Evolutionary conservation across 2,329 filamentous ascomycete species (phyloP).

Genomic region (Epichloe uncinata): DNA sequence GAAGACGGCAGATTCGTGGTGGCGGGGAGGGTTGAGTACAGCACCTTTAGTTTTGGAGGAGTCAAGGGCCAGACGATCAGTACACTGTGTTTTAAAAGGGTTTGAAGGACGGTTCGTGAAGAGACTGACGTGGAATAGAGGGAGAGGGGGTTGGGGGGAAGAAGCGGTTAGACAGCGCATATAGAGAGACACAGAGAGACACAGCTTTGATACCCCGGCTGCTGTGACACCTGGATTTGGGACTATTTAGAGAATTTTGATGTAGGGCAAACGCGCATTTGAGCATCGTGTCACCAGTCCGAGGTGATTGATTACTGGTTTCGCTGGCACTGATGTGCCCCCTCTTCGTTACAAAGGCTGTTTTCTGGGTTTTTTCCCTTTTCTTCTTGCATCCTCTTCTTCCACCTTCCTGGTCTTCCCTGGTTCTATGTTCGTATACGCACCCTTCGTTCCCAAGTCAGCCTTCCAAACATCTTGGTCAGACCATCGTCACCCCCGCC

Average conservation of each 20-base stretch:
- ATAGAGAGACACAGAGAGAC: neutral
- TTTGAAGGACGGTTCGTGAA: constrained; percentile 3
- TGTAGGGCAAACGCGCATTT: neutral
- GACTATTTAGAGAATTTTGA: neutral
- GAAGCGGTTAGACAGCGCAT: too few relatives aligned
- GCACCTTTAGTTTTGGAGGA: constrained; percentile 79
- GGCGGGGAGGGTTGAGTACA: constrained; percentile 63
- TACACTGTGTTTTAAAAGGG: constrained; percentile 63
- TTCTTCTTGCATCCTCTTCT: neutral
- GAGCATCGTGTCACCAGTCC: neutral
- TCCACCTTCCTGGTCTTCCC: neutral
- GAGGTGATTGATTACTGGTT: neutral
- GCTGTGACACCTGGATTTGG: neutral
- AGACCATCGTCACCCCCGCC: neutral
- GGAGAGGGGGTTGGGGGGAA: too few relatives aligned
- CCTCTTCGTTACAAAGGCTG: neutral
- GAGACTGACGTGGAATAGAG: neutral
- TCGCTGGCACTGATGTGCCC: neutral
- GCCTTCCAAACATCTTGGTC: neutral
- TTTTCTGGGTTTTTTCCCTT: neutral
- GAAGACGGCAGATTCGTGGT: constrained; percentile 36
- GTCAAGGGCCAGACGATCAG: constrained; percentile 80
- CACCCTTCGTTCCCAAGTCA: neutral
- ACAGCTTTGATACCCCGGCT: neutral
- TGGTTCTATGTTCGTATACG: neutral